Conservation (phyloP, 129 eudicot genomes). For the Pittosporum tobira region DNA sequence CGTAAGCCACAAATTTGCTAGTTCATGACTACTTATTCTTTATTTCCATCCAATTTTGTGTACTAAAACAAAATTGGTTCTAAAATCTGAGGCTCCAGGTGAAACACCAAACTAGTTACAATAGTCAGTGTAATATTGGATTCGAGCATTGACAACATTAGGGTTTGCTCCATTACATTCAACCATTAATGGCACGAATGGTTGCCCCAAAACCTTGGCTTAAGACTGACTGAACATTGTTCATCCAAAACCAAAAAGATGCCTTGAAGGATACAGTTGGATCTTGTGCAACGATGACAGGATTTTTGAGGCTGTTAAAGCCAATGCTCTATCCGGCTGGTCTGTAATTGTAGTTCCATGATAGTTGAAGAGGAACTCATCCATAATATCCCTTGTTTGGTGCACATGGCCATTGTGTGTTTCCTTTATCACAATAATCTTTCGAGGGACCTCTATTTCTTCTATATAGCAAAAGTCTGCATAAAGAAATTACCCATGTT, state of each 20-base stretch:
- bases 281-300: not conserved
- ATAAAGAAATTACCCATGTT: not conserved
- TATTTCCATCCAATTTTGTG: too few relatives aligned
- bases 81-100: too few relatives aligned
- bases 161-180: not conserved
- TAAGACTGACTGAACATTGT: not conserved
- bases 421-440: not conserved
- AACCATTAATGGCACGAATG: not conserved
- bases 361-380: not conserved
- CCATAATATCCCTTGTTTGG: not conserved
- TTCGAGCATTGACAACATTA: not conserved
- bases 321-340: not conserved
- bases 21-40: too few relatives aligned
- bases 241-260: not conserved
- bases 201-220: not conserved
- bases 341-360: not conserved
- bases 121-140: not conserved
- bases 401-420: not conserved
- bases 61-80: too few relatives aligned
- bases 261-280: not conserved
- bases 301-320: not conserved
- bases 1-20: too few relatives aligned
- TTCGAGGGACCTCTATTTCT: not conserved
- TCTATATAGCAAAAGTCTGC: conserved; percentile 1
- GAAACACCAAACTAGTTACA: not conserved